Base-by-base conservation (phyloP, 1,139 yeast genomes). In the Geotrichum bryndzae region DNA sequence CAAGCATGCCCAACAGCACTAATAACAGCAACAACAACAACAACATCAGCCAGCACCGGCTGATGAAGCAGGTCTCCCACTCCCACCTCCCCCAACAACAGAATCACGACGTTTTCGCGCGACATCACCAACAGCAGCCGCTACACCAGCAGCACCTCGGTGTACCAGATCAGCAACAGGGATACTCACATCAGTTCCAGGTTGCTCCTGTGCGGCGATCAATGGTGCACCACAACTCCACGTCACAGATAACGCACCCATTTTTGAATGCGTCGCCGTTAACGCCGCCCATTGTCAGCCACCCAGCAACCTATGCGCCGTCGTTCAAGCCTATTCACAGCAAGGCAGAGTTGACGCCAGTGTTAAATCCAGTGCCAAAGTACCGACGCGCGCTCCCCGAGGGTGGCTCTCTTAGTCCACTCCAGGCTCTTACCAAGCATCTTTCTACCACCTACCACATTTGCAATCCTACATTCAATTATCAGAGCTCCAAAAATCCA, bases 401-500 rank as follows among this genome's bases (percentile, higher is more conserved):
- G 62, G 86, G 91, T 5, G 84, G 87, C 54, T 90, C 86, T 66
- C 83, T 90, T 51, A 88, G 96, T n/a, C 99, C 99, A 0, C 80
- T 90, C 25, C 81, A 84, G 63, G 97, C 97, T 0, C 77, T 92
- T 64, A 89, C 97, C 0, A 82, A 85, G 3, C 85, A 89, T 63
- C 77, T 94, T 56, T 82, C 94, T 4, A 85, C 92, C 35, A 87
- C 97, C 0, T 94, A 89, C 72, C 80, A 89, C 23, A 83, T 94
- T 62, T 94, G 98, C 74, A 90, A 91, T 64, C 92, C 98, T 0
- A 84, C 84, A 57, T 95, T 91, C 75, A 86, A 87, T 66, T 95
- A 94, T 73, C 88, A 88, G 66, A 84, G 90, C 33, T 82, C 92
- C 8, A 86, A 90, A 64, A 94, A 95, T 71, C 99, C 99, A 1